These are phyloP conservation scores for Phytophthora colocasiae DNA, from an alignment of 352 stramenopile species.

Conservation along the genomic window DNA sequence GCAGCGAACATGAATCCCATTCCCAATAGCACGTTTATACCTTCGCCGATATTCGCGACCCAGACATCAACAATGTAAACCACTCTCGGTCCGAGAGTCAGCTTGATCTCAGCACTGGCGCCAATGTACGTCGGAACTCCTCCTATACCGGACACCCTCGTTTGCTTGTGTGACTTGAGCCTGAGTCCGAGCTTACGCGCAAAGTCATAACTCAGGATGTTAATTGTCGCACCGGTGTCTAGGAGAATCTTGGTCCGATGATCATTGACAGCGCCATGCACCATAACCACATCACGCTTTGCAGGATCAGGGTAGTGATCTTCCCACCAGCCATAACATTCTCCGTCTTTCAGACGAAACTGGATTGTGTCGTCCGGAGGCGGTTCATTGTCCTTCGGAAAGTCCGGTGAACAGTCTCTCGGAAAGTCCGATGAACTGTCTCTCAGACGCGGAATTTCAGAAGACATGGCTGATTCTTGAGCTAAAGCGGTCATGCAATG, in stretches of 20 bases:
- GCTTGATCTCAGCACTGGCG: slow-evolving; percentile 20
- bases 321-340: slow-evolving; percentile 18
- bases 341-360: not conserved
- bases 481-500: slow-evolving; percentile 10
- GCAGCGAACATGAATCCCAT: too few relatives aligned
- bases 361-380: not conserved
- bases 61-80: too few relatives aligned
- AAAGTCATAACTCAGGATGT: slow-evolving; percentile 34
- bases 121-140: slow-evolving; percentile 29
- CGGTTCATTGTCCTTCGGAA: too few relatives aligned
- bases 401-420: not conserved
- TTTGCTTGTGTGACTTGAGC: not conserved
- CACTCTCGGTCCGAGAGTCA: slow-evolving; percentile 21
- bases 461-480: slow-evolving; percentile 4
- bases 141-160: slow-evolving; percentile 15
- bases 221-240: slow-evolving; percentile 23
- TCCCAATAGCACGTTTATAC: too few relatives aligned
- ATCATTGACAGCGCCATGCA: slow-evolving; percentile 24
- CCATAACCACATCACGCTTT: not conserved
- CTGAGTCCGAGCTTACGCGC: slow-evolving; percentile 29
- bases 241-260: slow-evolving; percentile 10
- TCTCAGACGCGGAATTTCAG: not conserved
- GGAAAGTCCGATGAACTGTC: too few relatives aligned
- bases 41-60: too few relatives aligned
- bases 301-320: not conserved